Evolutionary conservation across 352 stramenopile genomes (phyloP).

Genomic region (Hyaloperonospora arabidopsidis): DNA sequence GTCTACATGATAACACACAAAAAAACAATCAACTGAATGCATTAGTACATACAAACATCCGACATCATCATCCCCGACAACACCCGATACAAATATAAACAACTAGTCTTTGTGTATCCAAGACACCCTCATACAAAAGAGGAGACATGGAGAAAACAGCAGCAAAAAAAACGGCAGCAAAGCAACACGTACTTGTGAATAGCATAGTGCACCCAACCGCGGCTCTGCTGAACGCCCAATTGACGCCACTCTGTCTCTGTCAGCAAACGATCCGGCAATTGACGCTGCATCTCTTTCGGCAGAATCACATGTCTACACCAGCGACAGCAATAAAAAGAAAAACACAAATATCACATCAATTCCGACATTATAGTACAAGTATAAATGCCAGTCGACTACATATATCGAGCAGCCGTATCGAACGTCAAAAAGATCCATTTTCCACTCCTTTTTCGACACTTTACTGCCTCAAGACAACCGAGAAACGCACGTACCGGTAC

Average conservation of each 20-base stretch:
- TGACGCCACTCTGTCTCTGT: slow-evolving; percentile 96
- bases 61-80: neutral
- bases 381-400: no score
- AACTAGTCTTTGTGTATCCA: no score
- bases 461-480: no score
- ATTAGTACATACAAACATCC: no score
- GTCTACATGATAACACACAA: slow-evolving; percentile 43
- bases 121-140: no score
- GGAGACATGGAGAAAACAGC: no score
- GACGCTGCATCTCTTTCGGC: slow-evolving; percentile 96
- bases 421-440: no score
- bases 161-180: neutral
- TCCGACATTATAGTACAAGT: neutral
- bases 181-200: slow-evolving; percentile 91
- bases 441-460: no score
- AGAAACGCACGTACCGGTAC: slow-evolving; percentile 61
- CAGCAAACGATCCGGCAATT: slow-evolving; percentile 91
- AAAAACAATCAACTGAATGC: slow-evolving; percentile 1
- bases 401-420: no score
- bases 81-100: no score
- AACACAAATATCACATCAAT: neutral
- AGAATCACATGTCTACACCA: slow-evolving; percentile 92
- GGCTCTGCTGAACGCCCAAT: slow-evolving; percentile 95
- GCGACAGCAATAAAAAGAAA: neutral
- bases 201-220: slow-evolving; percentile 98